These are phyloP conservation scores for Pythium folliculosum DNA, from an alignment of 352 stramenopile species.

Conservation along the genomic window DNA sequence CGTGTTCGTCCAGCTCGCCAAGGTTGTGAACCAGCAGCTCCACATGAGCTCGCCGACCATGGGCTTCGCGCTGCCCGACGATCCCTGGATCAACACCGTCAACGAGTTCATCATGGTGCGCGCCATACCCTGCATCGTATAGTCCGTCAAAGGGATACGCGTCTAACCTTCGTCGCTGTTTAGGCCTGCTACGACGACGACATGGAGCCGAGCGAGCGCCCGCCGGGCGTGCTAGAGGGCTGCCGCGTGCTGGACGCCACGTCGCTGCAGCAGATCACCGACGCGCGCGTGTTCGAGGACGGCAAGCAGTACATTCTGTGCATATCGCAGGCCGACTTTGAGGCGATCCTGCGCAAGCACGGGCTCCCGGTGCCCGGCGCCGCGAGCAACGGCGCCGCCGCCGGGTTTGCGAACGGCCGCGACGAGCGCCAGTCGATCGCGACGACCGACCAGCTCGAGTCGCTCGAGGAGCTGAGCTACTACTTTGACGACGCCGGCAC, in stretches of 20 bases:
- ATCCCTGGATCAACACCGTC: constrained; percentile 63
- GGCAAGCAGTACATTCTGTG: constrained; percentile 81
- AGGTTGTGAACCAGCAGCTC: constrained; percentile 33
- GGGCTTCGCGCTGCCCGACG: constrained; percentile 60
- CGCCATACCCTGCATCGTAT: background rate
- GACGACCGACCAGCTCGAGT: constrained; percentile 68
- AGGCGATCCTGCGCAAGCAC: constrained; percentile 48
- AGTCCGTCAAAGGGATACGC: too few species aligned
- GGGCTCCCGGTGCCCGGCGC: constrained; percentile 31
- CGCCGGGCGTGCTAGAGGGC: constrained; percentile 50
- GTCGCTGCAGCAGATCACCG: constrained; percentile 44
- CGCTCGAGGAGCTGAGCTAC: constrained; percentile 75
- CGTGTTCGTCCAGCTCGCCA: constrained; percentile 72
- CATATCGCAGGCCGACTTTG: constrained; percentile 36
- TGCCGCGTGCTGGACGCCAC: constrained; percentile 62
- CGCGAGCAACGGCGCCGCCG: background rate
- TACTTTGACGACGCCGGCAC: constrained; percentile 76
- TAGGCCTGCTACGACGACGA: constrained; percentile 83
- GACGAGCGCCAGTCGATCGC: constrained; percentile 44
- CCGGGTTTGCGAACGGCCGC: constrained; percentile 22
- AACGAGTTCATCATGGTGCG: constrained; percentile 83
- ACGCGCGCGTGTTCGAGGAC: constrained; percentile 49
- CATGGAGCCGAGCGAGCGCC: constrained; percentile 59
- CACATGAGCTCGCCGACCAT: constrained; percentile 48
- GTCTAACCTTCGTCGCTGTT: background rate